Conservation (phyloP, 2,329 filamentous ascomycete genomes). For the Aspergillus chevalieri region DNA sequence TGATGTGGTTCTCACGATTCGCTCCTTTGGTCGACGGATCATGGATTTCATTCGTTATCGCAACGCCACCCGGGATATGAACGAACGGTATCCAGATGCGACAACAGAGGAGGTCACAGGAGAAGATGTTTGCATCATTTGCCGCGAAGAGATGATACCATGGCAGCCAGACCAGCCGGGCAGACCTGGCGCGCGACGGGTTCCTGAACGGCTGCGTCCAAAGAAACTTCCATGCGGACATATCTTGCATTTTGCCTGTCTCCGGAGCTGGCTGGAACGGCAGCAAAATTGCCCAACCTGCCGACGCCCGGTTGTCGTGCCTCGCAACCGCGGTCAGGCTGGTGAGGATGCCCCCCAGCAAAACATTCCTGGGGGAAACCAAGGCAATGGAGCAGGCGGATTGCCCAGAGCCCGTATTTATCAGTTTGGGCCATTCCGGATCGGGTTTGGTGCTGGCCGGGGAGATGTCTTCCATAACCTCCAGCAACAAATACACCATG, state of each 20-base stretch:
- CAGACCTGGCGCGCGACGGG: constrained; percentile 30
- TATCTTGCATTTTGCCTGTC: constrained; percentile 86
- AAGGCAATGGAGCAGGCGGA: constrained; percentile 32
- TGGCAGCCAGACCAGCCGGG: constrained; percentile 54
- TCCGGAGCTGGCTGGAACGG: constrained; percentile 93
- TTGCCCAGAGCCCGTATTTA: constrained; percentile 54
- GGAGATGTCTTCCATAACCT: constrained; percentile 59
- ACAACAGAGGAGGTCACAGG: constrained; percentile 75
- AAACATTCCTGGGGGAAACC: constrained; percentile 27
- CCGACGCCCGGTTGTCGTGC: constrained; percentile 64
- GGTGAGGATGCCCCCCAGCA: constrained; percentile 18
- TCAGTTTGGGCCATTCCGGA: constrained; percentile 66
- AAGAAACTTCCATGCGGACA: constrained; percentile 97
- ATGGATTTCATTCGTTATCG: constrained; percentile 83
- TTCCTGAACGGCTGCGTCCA: constrained; percentile 75
- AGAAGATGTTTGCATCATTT: constrained; percentile 96
- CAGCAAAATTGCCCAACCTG: constrained; percentile 98
- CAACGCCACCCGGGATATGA: constrained; percentile 90
- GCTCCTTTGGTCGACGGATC: constrained; percentile 87
- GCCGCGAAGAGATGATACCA: constrained; percentile 86
- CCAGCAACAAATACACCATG: constrained; percentile 55
- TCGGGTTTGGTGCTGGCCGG: constrained; percentile 62
- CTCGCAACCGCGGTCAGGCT: constrained; percentile 26
- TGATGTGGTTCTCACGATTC: constrained; percentile 87
- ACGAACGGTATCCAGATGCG: constrained; percentile 80